Conservation (phyloP, 768 basidiomycete species). For the Galerina sulciceps region DNA sequence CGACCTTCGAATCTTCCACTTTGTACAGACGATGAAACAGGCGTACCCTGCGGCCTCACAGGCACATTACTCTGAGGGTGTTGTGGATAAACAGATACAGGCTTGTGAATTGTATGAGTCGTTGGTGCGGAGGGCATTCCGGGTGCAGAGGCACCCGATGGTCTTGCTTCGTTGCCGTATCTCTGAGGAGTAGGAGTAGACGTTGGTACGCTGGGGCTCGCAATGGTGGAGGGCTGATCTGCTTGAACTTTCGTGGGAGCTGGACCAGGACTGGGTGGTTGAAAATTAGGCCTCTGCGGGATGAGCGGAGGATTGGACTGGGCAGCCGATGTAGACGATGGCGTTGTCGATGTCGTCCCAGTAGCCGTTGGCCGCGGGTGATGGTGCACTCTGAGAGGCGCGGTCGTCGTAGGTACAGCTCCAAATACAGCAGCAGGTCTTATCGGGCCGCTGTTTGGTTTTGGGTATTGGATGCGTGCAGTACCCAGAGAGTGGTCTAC, state of each 20-base stretch:
- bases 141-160: conserved; percentile 13
- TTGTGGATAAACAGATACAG: background rate
- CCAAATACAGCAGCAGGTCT: background rate
- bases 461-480: conserved; percentile 1
- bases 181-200: background rate
- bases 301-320: background rate
- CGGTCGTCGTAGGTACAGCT: conserved; percentile 11
- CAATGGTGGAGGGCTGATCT: background rate
- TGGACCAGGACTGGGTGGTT: background rate
- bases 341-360: background rate
- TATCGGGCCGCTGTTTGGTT: background rate
- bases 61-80: conserved; percentile 1
- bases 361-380: background rate
- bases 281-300: background rate
- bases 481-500: background rate
- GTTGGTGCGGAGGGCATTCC: conserved; percentile 6
- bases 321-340: background rate
- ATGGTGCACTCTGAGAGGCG: conserved; percentile 18
- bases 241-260: background rate
- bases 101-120: background rate
- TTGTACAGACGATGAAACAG: background rate
- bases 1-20: background rate
- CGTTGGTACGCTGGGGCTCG: background rate
- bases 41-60: background rate
- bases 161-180: conserved; percentile 3